phyloP scores from a whole-genome alignment of 305 asterid genomes.

The Rubia balearica region DNA sequence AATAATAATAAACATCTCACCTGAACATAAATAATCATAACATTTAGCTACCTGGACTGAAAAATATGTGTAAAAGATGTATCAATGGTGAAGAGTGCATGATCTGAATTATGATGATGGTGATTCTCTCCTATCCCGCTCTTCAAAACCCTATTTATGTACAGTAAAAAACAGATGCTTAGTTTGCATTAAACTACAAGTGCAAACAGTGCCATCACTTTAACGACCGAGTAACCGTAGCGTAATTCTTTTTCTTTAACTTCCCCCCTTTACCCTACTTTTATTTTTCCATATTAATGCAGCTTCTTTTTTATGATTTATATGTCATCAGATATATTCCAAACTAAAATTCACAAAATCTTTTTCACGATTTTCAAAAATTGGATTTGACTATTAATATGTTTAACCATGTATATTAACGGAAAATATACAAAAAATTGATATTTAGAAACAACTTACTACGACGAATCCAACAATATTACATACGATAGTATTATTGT shows the following conservation, averaged over 20 bases:
- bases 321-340: too few species aligned
- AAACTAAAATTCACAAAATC: too few species aligned
- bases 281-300: too few species aligned
- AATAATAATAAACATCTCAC: slow-evolving; percentile 23
- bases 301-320: too few species aligned
- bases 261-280: too few species aligned
- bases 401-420: too few species aligned
- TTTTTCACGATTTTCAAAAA: too few species aligned
- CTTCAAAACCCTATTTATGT: background rate
- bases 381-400: too few species aligned
- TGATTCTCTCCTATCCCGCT: background rate
- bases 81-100: background rate
- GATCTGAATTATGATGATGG: background rate
- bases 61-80: slow-evolving; percentile 14
- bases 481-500: too few species aligned
- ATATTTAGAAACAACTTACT: too few species aligned
- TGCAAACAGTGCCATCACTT: background rate
- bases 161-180: background rate
- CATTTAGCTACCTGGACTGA: slow-evolving; percentile 22
- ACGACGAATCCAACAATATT: too few species aligned
- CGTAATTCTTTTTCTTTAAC: background rate
- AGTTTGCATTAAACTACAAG: background rate
- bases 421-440: too few species aligned
- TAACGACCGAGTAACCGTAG: background rate
- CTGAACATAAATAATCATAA: slow-evolving; percentile 21